These are phyloP conservation scores for Ceratopteris richardii DNA, from an alignment of 75 land plant species.

Conservation along the genomic window DNA sequence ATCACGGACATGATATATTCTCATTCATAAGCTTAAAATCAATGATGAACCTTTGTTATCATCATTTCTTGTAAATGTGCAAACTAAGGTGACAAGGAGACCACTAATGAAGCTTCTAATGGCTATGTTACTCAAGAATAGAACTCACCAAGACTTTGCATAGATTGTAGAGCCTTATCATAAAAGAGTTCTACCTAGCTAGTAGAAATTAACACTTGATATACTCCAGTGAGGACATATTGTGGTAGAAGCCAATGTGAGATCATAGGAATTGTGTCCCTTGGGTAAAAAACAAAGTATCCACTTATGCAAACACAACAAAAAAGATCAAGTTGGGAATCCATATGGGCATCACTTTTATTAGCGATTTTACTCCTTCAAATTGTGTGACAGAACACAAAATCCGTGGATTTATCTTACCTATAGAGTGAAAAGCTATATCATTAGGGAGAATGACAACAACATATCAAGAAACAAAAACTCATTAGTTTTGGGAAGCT, in stretches of 20 bases:
- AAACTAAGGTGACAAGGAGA: constrained; percentile 28
- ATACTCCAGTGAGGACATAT: constrained; percentile 43
- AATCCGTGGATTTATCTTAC: constrained; percentile 42
- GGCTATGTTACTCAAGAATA: constrained; percentile 40
- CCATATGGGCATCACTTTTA: constrained; percentile 68
- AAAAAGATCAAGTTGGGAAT: constrained; percentile 44
- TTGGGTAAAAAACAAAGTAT: constrained; percentile 65
- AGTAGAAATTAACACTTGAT: constrained; percentile 48
- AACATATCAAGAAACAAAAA: constrained; percentile 16
- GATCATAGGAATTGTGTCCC: constrained; percentile 47
- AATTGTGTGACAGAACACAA: constrained; percentile 69
- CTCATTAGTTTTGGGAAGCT: constrained; percentile 22
- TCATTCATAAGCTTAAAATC: too few relatives aligned
- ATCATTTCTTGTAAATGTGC: constrained; percentile 12
- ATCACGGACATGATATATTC: too few relatives aligned
- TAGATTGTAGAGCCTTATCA: constrained; percentile 43
- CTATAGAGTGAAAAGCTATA: background rate
- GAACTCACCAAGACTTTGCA: constrained; percentile 53
- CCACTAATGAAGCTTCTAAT: constrained; percentile 51
- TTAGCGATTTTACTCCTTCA: constrained; percentile 55
- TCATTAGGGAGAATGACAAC: constrained; percentile 14
- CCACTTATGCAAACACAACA: constrained; percentile 61
- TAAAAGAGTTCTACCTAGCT: constrained; percentile 61
- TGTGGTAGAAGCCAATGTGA: constrained; percentile 59
- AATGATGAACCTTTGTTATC: constrained; percentile 14